Evolutionary conservation across 371 early-diverging fungal genomes (phyloP).

Genomic region (Coemansia linderi): DNA sequence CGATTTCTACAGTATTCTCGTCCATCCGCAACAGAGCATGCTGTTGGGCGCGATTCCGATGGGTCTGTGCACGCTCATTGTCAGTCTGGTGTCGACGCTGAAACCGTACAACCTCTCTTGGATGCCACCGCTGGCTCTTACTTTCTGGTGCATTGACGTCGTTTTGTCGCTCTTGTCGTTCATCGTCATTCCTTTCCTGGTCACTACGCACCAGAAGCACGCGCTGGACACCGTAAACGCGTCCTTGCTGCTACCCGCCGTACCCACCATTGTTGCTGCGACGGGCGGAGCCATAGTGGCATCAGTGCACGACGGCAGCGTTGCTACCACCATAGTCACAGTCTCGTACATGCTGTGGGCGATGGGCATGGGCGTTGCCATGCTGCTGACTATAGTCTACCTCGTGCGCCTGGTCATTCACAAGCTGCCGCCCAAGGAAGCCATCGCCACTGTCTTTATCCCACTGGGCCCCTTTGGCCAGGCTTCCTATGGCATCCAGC

Average conservation of each 20-base stretch:
- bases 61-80: constrained; percentile 57
- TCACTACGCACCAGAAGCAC: constrained; percentile 54
- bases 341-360: constrained; percentile 57
- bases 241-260: constrained; percentile 57
- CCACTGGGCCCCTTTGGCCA: constrained; percentile 60
- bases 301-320: constrained; percentile 26
- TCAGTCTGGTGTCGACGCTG: constrained; percentile 31
- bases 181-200: constrained; percentile 53
- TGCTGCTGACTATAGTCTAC: constrained; percentile 56
- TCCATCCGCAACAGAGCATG: constrained; percentile 57
- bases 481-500: constrained; percentile 57
- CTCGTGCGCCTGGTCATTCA: constrained; percentile 53
- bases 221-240: constrained; percentile 55
- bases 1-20: constrained; percentile 45
- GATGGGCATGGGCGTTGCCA: constrained; percentile 54
- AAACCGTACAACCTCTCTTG: constrained; percentile 35
- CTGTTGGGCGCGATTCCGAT: constrained; percentile 59
- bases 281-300: constrained; percentile 57
- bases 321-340: constrained; percentile 48
- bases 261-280: constrained; percentile 57
- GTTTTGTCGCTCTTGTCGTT: constrained; percentile 44
- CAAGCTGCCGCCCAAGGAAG: constrained; percentile 58
- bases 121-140: constrained; percentile 53
- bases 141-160: constrained; percentile 54
- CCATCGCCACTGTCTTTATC: constrained; percentile 56